Evolutionary conservation across 2,329 filamentous ascomycete genomes (phyloP).

Genomic region (Parascedosporium putredinis): DNA sequence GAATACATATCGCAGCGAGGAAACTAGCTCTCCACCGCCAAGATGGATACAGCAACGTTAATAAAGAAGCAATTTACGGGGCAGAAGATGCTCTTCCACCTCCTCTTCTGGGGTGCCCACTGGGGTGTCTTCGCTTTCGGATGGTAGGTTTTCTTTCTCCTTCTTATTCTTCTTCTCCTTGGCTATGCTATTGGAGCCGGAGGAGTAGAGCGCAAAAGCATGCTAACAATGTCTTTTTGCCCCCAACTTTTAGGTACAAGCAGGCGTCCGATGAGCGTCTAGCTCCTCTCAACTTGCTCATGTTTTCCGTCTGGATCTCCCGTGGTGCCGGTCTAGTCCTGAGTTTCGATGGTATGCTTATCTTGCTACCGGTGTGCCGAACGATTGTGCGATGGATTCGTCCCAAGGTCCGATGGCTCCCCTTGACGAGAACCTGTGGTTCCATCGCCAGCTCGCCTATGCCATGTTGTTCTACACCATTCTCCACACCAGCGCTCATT

Average conservation of each 20-base stretch:
- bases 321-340: conserved; percentile 83
- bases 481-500: conserved; percentile 70
- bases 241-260: conserved; percentile 60
- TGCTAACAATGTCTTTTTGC: neutral
- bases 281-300: conserved; percentile 67
- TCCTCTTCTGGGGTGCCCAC: conserved; percentile 73
- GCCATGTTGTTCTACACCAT: conserved; percentile 72
- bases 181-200: too few relatives aligned
- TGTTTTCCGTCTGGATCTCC: conserved; percentile 91
- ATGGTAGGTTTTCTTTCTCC: too few relatives aligned
- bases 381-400: conserved; percentile 76
- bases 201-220: too few relatives aligned
- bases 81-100: conserved; percentile 66
- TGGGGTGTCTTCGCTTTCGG: conserved; percentile 70
- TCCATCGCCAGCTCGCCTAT: conserved; percentile 92
- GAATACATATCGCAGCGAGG: too few relatives aligned
- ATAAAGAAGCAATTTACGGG: conserved; percentile 56
- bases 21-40: conserved; percentile 19
- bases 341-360: conserved; percentile 74
- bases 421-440: conserved; percentile 94
- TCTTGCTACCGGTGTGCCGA: conserved; percentile 88
- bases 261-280: conserved; percentile 61
- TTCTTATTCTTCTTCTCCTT: too few relatives aligned
- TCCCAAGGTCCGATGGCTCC: conserved; percentile 83
- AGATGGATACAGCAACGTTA: conserved; percentile 30